A percentile compares a stretch with the other conserved stretches of the same genome.
Evolutionary conservation across 2,329 filamentous ascomycete genomes (phyloP).

Genomic region (Penicillium sp.): DNA sequence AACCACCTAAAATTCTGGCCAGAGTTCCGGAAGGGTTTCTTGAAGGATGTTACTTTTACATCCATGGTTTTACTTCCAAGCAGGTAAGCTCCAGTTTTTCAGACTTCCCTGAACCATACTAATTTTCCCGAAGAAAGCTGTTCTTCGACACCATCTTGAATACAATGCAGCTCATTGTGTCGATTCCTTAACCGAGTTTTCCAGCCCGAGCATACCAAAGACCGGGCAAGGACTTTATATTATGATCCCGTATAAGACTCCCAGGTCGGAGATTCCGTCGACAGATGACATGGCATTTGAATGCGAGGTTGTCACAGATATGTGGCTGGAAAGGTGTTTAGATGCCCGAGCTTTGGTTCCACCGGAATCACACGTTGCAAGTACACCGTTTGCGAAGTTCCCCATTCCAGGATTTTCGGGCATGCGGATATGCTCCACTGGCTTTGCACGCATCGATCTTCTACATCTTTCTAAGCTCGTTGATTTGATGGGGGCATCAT

Average conservation of each 20-base stretch:
- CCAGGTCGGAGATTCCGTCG: conserved; percentile 39
- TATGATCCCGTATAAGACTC: conserved; percentile 45
- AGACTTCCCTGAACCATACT: conserved; percentile 14
- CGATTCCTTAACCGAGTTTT: conserved; percentile 39
- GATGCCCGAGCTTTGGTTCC: conserved; percentile 72
- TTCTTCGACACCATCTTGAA: conserved; percentile 47
- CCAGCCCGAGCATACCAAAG: conserved; percentile 39
- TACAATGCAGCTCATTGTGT: conserved; percentile 48
- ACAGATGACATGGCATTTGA: conserved; percentile 47
- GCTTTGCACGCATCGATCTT: conserved; percentile 81
- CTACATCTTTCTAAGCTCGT: conserved; percentile 81
- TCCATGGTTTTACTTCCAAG: conserved; percentile 61
- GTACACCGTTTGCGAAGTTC: conserved; percentile 73
- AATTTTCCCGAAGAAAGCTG: conserved; percentile 32
- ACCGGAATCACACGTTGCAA: conserved; percentile 71
- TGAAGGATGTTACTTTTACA: conserved; percentile 59
- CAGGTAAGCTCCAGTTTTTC: conserved; percentile 47
- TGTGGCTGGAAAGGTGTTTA: conserved; percentile 90
- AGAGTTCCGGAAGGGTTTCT: conserved; percentile 55
- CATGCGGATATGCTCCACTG: conserved; percentile 78
- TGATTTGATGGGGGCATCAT: conserved; percentile 75
- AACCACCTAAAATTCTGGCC: conserved; percentile 22
- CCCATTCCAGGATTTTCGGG: conserved; percentile 68
- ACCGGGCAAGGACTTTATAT: conserved; percentile 42
- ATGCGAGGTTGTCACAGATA: conserved; percentile 72